Conservation (phyloP, 148 eudicot genomes). For the Chenopodium berlandieri region DNA sequence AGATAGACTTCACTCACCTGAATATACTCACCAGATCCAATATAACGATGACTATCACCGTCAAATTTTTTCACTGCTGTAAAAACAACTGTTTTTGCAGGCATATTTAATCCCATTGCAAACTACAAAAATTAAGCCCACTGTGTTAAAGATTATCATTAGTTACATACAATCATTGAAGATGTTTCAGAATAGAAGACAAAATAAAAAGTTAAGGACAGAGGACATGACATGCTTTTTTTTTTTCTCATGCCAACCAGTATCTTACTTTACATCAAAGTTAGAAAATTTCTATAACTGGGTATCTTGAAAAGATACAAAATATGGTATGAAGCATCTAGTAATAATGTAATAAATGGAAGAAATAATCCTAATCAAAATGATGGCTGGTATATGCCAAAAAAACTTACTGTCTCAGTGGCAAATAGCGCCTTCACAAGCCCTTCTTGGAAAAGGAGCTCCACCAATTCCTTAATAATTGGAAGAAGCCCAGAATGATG, state of each 20-base stretch:
- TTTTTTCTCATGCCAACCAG: neutral
- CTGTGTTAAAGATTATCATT: neutral
- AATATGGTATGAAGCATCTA: neutral
- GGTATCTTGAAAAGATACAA: neutral
- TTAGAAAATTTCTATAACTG: neutral
- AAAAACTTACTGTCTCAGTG: conserved; percentile 79
- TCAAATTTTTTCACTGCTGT: conserved; percentile 95
- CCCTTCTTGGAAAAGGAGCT: conserved; percentile 97
- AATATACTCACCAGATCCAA: conserved; percentile 99
- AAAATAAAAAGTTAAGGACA: neutral
- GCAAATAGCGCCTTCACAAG: conserved; percentile 98
- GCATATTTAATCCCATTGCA: conserved; percentile 99
- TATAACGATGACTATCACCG: conserved; percentile 89
- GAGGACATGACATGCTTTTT: neutral
- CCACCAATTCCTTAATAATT: conserved; percentile 90
- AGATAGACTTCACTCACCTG: conserved; percentile 67
- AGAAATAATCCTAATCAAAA: neutral
- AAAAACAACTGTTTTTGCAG: conserved; percentile 98
- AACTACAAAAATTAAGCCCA: conserved; percentile 50
- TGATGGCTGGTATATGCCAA: neutral
- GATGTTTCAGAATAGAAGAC: neutral
- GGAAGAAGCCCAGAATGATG: conserved; percentile 99
- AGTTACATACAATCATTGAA: conserved; percentile 1
- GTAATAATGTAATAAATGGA: neutral
- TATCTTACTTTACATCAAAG: neutral